Percentiles rank a stretch among this genome's conserved stretches.
Conservation (phyloP, 73 alveolate species). For the Symbiodinium natans region DNA sequence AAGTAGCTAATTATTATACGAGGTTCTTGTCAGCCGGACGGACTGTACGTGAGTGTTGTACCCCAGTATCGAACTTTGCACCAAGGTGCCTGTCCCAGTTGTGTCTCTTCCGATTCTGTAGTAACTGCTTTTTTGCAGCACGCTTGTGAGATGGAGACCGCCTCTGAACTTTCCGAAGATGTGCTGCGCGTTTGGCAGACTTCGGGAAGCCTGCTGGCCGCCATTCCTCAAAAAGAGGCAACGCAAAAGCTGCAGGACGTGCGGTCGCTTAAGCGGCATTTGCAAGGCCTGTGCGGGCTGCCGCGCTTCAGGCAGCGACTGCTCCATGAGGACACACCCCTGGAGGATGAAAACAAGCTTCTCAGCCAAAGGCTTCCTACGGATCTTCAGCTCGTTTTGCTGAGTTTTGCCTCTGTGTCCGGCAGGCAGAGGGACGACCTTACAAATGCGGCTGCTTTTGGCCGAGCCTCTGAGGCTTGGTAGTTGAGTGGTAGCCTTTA, state of each 20-base stretch:
- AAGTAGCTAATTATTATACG: too few relatives aligned
- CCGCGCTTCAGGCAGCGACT: not conserved
- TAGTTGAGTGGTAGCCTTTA: too few relatives aligned
- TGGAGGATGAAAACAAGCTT: not conserved
- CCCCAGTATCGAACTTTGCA: too few relatives aligned
- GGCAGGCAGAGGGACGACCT: not conserved
- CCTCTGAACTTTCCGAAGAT: not conserved
- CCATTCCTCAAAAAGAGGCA: not conserved
- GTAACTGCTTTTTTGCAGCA: too few relatives aligned
- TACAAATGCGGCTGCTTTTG: not conserved
- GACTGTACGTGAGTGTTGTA: too few relatives aligned
- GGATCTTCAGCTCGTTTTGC: not conserved
- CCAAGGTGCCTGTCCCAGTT: too few relatives aligned
- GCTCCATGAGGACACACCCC: not conserved
- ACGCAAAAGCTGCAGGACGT: not conserved
- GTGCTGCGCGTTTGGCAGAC: not conserved
- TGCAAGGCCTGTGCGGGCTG: not conserved
- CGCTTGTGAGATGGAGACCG: not conserved
- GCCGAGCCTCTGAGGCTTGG: not conserved
- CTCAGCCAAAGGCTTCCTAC: not conserved
- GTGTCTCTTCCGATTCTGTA: too few relatives aligned
- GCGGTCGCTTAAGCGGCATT: not conserved
- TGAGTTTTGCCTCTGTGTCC: not conserved
- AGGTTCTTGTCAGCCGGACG: too few relatives aligned
- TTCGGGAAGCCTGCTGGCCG: not conserved